Percentiles rank a stretch among this genome's conserved stretches.
These are phyloP conservation scores for Saccharata proteae DNA, from an alignment of 2,329 filamentous ascomycete species.

Conservation along the genomic window DNA sequence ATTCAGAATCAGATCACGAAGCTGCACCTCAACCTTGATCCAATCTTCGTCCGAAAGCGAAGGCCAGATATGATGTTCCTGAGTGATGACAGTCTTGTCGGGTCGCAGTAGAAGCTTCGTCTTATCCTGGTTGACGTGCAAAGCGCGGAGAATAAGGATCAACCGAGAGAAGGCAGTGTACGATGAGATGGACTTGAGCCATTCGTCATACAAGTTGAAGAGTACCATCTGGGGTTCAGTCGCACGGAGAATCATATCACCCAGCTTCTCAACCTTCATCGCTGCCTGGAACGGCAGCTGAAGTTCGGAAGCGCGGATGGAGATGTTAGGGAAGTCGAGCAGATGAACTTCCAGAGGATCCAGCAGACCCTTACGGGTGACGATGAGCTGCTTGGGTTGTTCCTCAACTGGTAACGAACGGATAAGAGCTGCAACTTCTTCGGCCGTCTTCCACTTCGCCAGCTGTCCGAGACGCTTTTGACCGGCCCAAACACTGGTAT, in stretches of 20 bases:
- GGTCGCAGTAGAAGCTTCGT: slow-evolving; percentile 90
- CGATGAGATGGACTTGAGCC: slow-evolving; percentile 95
- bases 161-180: slow-evolving; percentile 97
- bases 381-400: slow-evolving; percentile 96
- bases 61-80: slow-evolving; percentile 98
- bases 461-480: slow-evolving; percentile 98
- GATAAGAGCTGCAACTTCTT: slow-evolving; percentile 97
- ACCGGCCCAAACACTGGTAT: slow-evolving; percentile 97
- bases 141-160: slow-evolving; percentile 80
- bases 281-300: slow-evolving; percentile 98
- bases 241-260: slow-evolving; percentile 95
- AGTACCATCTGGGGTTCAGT: slow-evolving; percentile 99
- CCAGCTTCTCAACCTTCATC: slow-evolving; percentile 99
- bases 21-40: slow-evolving; percentile 97
- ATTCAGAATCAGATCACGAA: slow-evolving; percentile 91
- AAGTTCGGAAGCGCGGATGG: slow-evolving; percentile 90
- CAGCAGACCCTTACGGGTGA: slow-evolving; percentile 90
- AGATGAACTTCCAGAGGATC: slow-evolving; percentile 96
- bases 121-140: slow-evolving; percentile 98
- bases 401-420: slow-evolving; percentile 93
- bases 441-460: slow-evolving; percentile 98
- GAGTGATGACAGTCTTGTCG: slow-evolving; percentile 95
- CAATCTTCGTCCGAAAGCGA: slow-evolving; percentile 89
- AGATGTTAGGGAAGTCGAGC: slow-evolving; percentile 98
- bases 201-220: slow-evolving; percentile 98